Base-by-base conservation (phyloP, 2,329 filamentous ascomycete species). In the Penicillium sp. region DNA sequence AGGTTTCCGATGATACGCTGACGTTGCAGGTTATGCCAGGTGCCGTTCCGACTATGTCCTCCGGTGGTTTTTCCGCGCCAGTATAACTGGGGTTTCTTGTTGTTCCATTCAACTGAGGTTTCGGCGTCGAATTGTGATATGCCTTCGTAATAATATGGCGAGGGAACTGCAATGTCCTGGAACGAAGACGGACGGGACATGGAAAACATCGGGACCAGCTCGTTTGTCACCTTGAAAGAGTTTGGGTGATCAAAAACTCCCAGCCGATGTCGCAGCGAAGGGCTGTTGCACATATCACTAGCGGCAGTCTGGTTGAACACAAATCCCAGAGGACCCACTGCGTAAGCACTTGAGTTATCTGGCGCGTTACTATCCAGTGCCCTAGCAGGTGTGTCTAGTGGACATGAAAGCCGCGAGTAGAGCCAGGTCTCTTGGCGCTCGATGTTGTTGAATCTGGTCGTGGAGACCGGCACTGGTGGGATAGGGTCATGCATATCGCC, bases 1-100 rank as follows among this genome's bases (percentile, higher is more conserved):
- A 95, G 83, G 71, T 88, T 89, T 59, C 85, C 82, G 2, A 96
- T 89, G 55, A 95, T 82, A 43, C 86, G 84, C 73, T 96, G 92
- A 0, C 92, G 87, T 70, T 96, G 92, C 69, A 95, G 91, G 2
- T 87, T 82, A 59, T 89, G 82, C 92, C 92, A 96, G 5, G 90
- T 89, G 21, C 91, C 91, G 62, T 89, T 85, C 56, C 89, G 84
- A 67, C 88, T 91, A 77, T 91, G 96, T 0, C 91, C 92, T 29
- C 92, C 92, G 0, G 91, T 96, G 0, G 91, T 96, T 15, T 89
- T 92, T n/a, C 92, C 92, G n/a, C 92, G 88, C 92, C 92, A 96
- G 80, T 91, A 96, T 48, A 96, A 81, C 62, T 82, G 83, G 69
- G 86, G 83, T 43, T 82, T 77, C 73, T 96, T 96, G 8, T 54